Base-by-base conservation (phyloP, 345 rosid genomes). In the Passiflora organensis region DNA sequence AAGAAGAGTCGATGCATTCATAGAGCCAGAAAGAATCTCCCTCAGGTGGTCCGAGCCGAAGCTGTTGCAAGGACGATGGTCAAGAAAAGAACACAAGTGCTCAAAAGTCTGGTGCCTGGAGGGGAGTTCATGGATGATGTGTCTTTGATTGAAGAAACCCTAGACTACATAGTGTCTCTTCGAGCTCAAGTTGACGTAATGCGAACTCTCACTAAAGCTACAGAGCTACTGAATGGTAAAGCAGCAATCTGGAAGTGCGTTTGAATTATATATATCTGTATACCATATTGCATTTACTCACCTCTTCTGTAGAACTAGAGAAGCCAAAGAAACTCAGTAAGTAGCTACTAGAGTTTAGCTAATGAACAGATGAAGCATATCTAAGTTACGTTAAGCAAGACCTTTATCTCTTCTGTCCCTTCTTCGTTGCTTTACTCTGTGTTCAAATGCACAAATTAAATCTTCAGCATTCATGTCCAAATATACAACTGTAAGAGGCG, bases 131-230 rank as follows among this genome's bases (percentile, higher is more conserved):
- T 85, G 69, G 81, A 83, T 59, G 77, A 75, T 21, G 54, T 67
- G 15, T 72, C 75, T 50, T 72, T 90, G 74, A 74, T 90, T 56
- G 70, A 68, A 75, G 97, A 90, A 77, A 80, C 94, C 79, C 82
- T 90, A 71, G 97, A 87, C 56, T 90, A 90, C 66, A 76, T 87
- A 14, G 41, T 80, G 17, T 80, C 80, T 51, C 90, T 90, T 55
- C 83, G 60, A 64, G 85, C 83, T 52, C 95, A 87, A 63, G 89
- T 90, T 48, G 93, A 80, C 71, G 88, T 76, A 44, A 90, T 90
- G 95, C 69, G 79, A 53, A 62, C 65, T 37, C 25, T 67, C 32
- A 65, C 49, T 13, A 51, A 48, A 25, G 68, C 38, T 32, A 25
- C 51, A 1, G 68, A 55, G 36, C 68, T 12, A 45, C 58, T 44